Evolutionary conservation across 2,329 filamentous ascomycete species (phyloP), one percentile per base, ranked within the genome.

Genomic region (Trichoderma citrinoviride): DNA sequence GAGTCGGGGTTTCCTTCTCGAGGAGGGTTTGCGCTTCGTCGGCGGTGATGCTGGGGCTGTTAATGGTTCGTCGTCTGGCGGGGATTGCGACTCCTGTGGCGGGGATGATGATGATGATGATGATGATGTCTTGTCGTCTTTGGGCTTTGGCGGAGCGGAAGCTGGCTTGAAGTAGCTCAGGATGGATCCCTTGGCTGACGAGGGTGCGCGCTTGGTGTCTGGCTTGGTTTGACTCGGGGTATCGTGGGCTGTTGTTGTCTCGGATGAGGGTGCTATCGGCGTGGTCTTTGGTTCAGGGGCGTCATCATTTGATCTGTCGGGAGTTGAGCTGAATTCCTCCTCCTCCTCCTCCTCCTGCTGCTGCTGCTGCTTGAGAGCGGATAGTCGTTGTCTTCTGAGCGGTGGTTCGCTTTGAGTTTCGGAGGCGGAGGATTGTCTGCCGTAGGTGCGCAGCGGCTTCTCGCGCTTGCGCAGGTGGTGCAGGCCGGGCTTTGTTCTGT

Each of bases 151-250:
- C 19, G 69, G 58, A 15, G 75, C 19, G 2, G 69, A 58, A 17
- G 75, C n/a, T 2, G 75, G 78, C 43, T 77, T 77, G 68, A 81
- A 81, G 65, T 80, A 81, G 62, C 69, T 76, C 54, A 80, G 67
- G 6, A 81, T 81, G 0, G 78, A 79, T 0, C 72, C 71, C 57
- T 76, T 54, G 10, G n/a, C n/a, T 56, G 57, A 5, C 10, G 25
- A 27, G 44, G 10, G 17, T 23, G 29, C 6, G 17, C 41, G 5
- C 8, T 6, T 15, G 33, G 60, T 29, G 8, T 55, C 37, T 0
- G n/a, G 6, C 29, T 60, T 50, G 19, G 17, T n/a, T 46, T 27
- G 52, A 33, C 27, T 3, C n/a, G 54, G 21, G 61, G 6, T 21
- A 29, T 61, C 46, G 10, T 52, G 49, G 27, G 4, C 33, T 52